phyloP scores from a whole-genome alignment of 2,329 filamentous ascomycete genomes.

The Huntiella decipiens region DNA sequence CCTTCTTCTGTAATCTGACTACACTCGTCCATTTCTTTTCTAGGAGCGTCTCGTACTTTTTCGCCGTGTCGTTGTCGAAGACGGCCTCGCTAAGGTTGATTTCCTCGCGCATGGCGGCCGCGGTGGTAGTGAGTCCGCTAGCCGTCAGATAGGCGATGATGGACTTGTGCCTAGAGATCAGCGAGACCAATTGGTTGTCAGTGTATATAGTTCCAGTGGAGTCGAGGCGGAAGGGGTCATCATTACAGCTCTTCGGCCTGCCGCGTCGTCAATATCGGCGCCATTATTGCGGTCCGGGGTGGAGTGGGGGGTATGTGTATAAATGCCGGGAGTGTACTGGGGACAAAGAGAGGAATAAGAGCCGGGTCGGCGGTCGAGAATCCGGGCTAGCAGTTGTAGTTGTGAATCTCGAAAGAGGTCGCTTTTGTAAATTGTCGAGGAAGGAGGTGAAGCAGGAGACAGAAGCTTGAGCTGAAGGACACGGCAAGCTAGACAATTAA shows the following conservation, averaged over 20 bases:
- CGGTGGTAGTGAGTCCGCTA: slow-evolving; percentile 50
- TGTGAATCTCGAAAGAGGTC: no score
- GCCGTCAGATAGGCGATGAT: slow-evolving; percentile 76
- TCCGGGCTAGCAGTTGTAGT: no score
- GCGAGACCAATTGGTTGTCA: not conserved
- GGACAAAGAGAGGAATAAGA: no score
- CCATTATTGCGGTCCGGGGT: slow-evolving; percentile 30
- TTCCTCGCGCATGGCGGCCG: slow-evolving; percentile 57
- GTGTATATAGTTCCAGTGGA: not conserved
- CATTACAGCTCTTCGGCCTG: slow-evolving; percentile 75
- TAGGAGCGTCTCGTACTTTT: slow-evolving; percentile 84
- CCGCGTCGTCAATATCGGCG: slow-evolving; percentile 53
- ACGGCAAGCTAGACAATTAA: no score
- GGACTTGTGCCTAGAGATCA: slow-evolving; percentile 56
- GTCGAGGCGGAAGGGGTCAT: slow-evolving; percentile 9
- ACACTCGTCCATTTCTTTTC: slow-evolving; percentile 99
- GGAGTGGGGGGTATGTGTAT: no score
- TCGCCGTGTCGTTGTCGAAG: slow-evolving; percentile 64
- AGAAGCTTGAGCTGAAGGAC: no score
- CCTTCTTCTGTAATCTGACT: slow-evolving; percentile 89
- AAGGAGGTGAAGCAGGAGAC: no score
- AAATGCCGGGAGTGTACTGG: no score
- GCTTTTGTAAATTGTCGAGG: no score
- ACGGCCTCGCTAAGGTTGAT: slow-evolving; percentile 47
- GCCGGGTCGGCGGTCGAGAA: no score